Base-by-base conservation (phyloP, 768 basidiomycete genomes). In the Boletales sp. region DNA sequence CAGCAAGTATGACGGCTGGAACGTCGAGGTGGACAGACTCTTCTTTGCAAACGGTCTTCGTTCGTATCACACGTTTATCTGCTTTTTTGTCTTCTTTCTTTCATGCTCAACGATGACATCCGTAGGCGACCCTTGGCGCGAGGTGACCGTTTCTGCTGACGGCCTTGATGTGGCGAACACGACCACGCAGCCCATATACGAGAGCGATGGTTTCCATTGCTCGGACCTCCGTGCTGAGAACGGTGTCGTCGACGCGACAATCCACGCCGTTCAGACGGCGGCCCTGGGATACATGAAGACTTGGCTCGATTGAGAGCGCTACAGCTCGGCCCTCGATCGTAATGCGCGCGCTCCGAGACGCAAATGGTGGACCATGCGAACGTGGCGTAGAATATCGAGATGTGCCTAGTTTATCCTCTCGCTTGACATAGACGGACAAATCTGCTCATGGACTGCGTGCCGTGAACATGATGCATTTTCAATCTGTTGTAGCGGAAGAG, bases 1-100 rank as follows among this genome's bases (percentile, higher is more conserved):
- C 59, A 31, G 18, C 1, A 67, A 65, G 17, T 87, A 85, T 64
- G 62, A 69, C 9, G 86, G 86, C 8, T 89, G 86, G 85, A 67
- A 80, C 56, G 79, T 84, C 18, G 65, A 72, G 29, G 68, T 79
- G 27, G 69, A 81, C 29, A 74, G 76, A 19, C 69, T 88, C 1
- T 84, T 87, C 74, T 87, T 86, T 54, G 82, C 82, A 36, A 87
- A 83, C 43, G 85, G 84, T 40, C 70, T 73, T 43, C 81, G 85
- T 86, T 56, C 56, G 83, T 47, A 4, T 34, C 32, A 8, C 15
- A 27, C 27, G 17, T 17, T 40, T 29, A 6, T 27, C 24, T 27
- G 24, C 24, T 7, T 18, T 7, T 30, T 4, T 14, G 24, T n/a
- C 12, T 30, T 5, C 21, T 30, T 37, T 7, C 9, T 11, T 34